Evolutionary conservation across 805 yeast genomes (phyloP), one percentile per base, ranked within the genome.

Genomic region (Nakazawaea ishiwadae): DNA sequence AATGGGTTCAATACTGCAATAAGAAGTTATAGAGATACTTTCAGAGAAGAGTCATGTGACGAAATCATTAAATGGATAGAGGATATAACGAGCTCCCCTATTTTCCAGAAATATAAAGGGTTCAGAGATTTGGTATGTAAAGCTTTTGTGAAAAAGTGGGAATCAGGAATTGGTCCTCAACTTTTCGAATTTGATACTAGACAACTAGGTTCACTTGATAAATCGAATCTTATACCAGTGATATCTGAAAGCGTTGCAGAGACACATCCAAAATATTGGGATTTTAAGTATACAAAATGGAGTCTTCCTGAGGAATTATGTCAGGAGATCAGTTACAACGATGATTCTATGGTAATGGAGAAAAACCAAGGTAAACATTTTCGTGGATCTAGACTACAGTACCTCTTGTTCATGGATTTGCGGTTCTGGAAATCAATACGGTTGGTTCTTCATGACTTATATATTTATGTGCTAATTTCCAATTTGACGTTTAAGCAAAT

Each of bases 1-100:
- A 80, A 87, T 0, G 89, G 89, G 0, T 63, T 85, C 15, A 73
- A 81, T 2, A 71, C 82, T 1, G 73, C 85, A 36, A 79, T 88
- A 12, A 63, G 87, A 42, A 75, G 80, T 39, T 68, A 77, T 14
- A 65, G 89, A 43, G 95, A 87, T 53, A 63, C 75, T 5, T 82
- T 85, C 54, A 66, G 93, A 39, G 96, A 88, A 54, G 90, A 84
- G 44, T 79, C 84, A 85, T 80, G 84, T 49, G 80, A 75, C 31
- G 88, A 81, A 46, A 77, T 87, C 15, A 55, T 84, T 5, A 51
- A 56, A n/a, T 84, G 93, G 89, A 54, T 87, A 4, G 57, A 63
- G 20, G 82, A 78, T 30, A 58, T 88, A 20, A 65, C 82, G 0
- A 69, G 68, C 35, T 71, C 83, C 9, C 70, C 75, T 28, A 50